Percentiles rank a stretch among this genome's conserved stretches.
Evolutionary conservation across 306 rosid species (phyloP).

Genomic region (Dalbergia cultrata): DNA sequence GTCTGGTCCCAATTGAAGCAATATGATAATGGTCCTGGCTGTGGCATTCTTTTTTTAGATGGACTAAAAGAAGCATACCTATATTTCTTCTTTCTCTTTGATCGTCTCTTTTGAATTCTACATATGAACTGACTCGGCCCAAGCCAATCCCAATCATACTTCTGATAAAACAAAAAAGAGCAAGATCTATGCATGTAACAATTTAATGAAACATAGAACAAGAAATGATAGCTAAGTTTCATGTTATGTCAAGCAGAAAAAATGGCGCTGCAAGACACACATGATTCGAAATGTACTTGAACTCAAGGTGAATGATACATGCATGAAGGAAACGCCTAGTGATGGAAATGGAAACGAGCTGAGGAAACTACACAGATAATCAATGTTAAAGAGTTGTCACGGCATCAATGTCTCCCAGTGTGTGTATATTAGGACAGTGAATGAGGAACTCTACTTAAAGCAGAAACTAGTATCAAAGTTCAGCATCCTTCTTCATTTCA

Average conservation of each 20-base stretch:
- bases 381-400: too few species aligned
- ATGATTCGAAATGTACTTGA: not conserved
- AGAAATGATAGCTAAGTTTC: not conserved
- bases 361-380: too few species aligned
- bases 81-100: not conserved
- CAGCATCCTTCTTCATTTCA: not conserved
- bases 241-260: not conserved
- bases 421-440: not conserved
- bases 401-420: not conserved
- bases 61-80: not conserved
- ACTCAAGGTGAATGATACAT: not conserved
- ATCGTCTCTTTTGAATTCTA: not conserved
- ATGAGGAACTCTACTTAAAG: not conserved
- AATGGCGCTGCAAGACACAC: not conserved
- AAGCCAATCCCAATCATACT: not conserved
- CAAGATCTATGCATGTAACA: not conserved
- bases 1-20: not conserved
- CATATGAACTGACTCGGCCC: not conserved
- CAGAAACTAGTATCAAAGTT: not conserved
- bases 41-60: conserved; percentile 39
- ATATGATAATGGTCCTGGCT: too few species aligned
- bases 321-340: not conserved
- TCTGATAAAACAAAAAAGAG: not conserved
- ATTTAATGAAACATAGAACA: not conserved
- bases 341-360: too few species aligned